Evolutionary conservation across 2,329 filamentous ascomycete species (phyloP).

Genomic region (Arthrocladium fulminans): DNA sequence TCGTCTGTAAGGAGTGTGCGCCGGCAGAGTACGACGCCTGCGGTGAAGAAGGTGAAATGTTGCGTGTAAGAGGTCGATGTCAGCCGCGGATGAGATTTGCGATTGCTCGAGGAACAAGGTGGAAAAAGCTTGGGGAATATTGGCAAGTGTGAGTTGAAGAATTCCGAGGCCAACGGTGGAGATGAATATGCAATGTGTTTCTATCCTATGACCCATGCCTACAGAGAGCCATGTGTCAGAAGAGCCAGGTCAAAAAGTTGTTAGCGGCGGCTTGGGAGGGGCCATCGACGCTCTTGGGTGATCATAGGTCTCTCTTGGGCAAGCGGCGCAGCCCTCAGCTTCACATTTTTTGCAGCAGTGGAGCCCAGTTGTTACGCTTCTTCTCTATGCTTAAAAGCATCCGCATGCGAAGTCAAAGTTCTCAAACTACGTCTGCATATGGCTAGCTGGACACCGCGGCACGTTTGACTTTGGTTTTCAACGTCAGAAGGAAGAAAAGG

Average conservation of each 20-base stretch:
- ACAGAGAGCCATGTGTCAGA: background rate
- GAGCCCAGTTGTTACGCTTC: slow-evolving; percentile 8
- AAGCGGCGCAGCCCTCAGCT: background rate
- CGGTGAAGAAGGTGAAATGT: background rate
- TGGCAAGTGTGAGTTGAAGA: background rate
- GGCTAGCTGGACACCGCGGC: background rate
- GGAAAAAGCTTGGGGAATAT: background rate
- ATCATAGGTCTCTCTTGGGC: background rate
- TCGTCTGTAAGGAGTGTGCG: too few species aligned
- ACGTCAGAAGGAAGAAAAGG: too few species aligned
- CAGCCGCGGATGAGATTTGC: background rate
- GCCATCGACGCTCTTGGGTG: background rate
- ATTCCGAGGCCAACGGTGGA: background rate
- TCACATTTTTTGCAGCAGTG: background rate
- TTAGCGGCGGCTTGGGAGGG: background rate
- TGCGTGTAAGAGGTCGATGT: background rate
- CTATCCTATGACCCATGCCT: background rate
- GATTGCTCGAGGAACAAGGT: background rate
- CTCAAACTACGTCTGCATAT: background rate
- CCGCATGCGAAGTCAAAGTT: slow-evolving; percentile 7
- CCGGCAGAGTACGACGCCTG: background rate
- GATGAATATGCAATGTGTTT: background rate
- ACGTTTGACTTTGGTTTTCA: too few species aligned
- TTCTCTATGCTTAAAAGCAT: slow-evolving; percentile 10
- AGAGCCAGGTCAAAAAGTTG: background rate